Base-by-base conservation (phyloP, 805 yeast species). In the Candida orba region DNA sequence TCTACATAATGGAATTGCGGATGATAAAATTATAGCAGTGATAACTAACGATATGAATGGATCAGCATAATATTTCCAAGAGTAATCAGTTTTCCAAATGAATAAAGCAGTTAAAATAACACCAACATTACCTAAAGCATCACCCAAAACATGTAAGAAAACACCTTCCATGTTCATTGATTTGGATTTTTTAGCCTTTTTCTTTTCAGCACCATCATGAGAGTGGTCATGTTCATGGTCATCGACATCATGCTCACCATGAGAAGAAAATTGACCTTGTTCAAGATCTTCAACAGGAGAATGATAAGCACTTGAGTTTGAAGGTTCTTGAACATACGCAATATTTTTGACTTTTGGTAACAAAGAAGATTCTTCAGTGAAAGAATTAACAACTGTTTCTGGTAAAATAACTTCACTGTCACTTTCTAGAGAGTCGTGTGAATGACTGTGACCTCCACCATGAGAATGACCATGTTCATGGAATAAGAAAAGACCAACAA, bases 161-260 rank as follows among this genome's bases (percentile, higher is more conserved):
- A 91, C 97, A 50, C 99, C 99, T 56, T 87, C 90, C 97, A 91
- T 91, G 65, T 93, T 91, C 69, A 91, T 69, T n/a, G 96, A 85
- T 58, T 60, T 57, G 30, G 49, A 48, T 15, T 47, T 33, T 34
- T 46, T 52, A 34, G 44, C 37, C 32, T 33, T 17, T 8, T 41
- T 49, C 42, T 36, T 32, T 37, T 44, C 46, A 30, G 41, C 41
- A 6, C 51, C 45, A 24, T 47, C 48, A 33, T 32, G 34, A 17
- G 34, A 32, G 10, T 32, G 36, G 33, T 37, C 41, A 9, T 36
- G 40, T 13, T 34, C 36, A 18, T 39, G 38, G 17, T 32, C 41
- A 3, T 46, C 38, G n/a, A 30, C 41, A 3, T 46, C 38, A n/a
- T 40, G 34, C 1, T 30, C 15, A 2, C 15, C n/a, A 30, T 30